These are phyloP conservation scores for Globisporangium radiosum DNA, from an alignment of 352 stramenopile species.

Conservation along the genomic window DNA sequence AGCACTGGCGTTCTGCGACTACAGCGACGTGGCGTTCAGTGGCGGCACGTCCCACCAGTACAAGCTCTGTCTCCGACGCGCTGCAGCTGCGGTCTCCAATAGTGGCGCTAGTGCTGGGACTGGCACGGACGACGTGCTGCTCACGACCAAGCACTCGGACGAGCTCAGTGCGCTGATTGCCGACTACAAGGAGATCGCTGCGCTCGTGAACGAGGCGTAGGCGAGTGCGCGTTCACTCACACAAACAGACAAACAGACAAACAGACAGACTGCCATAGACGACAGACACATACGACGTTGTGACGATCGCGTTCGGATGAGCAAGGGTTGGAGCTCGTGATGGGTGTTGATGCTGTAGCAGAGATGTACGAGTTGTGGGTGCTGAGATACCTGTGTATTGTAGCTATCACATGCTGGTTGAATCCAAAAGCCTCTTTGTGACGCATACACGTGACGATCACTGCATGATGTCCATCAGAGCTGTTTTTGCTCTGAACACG, in stretches of 20 bases:
- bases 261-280: neutral
- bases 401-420: no score
- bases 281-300: no score
- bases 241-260: neutral
- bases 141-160: constrained; percentile 65
- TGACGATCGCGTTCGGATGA: no score
- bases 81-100: no score
- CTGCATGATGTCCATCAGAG: neutral
- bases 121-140: constrained; percentile 45
- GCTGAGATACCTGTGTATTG: no score
- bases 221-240: no score
- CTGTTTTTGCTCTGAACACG: neutral
- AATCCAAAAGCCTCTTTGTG: no score
- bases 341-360: no score
- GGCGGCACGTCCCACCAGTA: constrained; percentile 58
- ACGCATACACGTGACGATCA: neutral
- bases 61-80: constrained; percentile 40
- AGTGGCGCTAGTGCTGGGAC: constrained; percentile 2
- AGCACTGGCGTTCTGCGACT: constrained; percentile 64
- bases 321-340: no score
- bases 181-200: constrained; percentile 77
- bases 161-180: constrained; percentile 53
- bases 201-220: constrained; percentile 45
- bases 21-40: constrained; percentile 50
- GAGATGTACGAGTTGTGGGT: no score